Evolutionary conservation across 495 filamentous ascomycete genomes (phyloP).

Genomic region (Oleoguttula mirabilis): DNA sequence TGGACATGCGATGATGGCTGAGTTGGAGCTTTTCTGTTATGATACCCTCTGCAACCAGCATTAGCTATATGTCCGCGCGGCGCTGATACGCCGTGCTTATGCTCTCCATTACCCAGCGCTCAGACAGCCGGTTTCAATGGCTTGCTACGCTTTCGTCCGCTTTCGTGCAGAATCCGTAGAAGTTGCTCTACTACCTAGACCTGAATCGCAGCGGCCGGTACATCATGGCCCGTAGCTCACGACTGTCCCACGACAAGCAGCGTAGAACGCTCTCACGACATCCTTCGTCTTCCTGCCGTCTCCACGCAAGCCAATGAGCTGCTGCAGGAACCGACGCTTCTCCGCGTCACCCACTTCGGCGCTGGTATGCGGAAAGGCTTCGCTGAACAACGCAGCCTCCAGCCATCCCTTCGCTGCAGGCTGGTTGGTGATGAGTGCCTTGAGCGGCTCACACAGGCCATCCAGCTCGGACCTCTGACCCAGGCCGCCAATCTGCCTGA

Average conservation of each 20-base stretch:
- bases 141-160: no score
- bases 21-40: no score
- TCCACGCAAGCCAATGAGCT: conserved; percentile 50
- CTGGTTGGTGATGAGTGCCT: conserved; percentile 58
- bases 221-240: conserved; percentile 9
- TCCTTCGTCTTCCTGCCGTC: conserved; percentile 42
- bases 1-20: no score
- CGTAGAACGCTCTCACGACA: conserved; percentile 55
- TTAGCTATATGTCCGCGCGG: no score
- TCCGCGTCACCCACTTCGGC: conserved; percentile 42
- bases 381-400: conserved; percentile 39
- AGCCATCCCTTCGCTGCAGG: conserved; percentile 51
- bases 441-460: conserved; percentile 61
- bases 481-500: conserved; percentile 60
- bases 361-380: conserved; percentile 36
- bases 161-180: no score
- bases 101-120: no score
- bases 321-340: conserved; percentile 48
- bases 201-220: no score
- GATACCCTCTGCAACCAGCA: no score
- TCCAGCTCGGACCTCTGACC: conserved; percentile 69
- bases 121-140: no score
- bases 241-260: conserved; percentile 50
- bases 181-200: no score
- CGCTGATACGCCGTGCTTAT: no score